These are phyloP conservation scores for Bipolaris zeicola DNA, from an alignment of 2,329 filamentous ascomycete genomes.

Conservation along the genomic window DNA sequence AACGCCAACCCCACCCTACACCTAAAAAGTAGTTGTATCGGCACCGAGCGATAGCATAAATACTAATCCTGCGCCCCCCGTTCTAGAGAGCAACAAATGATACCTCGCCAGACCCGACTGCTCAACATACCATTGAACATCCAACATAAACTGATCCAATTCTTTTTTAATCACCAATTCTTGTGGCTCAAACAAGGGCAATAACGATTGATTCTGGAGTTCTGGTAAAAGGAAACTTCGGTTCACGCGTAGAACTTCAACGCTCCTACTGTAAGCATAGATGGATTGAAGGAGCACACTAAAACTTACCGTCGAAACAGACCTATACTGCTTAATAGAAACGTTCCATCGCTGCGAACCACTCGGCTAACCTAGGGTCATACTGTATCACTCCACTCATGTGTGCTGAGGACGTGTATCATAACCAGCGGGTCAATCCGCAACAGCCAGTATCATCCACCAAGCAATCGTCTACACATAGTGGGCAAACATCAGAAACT, in stretches of 20 bases:
- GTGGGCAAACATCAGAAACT: conserved; percentile 24
- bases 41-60: conserved; percentile 28
- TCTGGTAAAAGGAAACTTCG: too few relatives aligned
- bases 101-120: background rate
- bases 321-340: background rate
- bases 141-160: background rate
- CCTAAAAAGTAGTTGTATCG: conserved; percentile 16
- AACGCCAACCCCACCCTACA: conserved; percentile 19
- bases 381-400: background rate
- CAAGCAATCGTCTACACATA: conserved; percentile 20
- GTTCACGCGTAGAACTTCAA: background rate
- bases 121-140: background rate
- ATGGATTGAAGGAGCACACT: background rate
- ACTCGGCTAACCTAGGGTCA: background rate
- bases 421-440: conserved; percentile 21
- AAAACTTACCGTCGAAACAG: too few relatives aligned
- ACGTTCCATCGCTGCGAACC: too few relatives aligned
- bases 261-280: background rate
- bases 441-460: conserved; percentile 25
- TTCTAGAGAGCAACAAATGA: background rate
- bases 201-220: background rate
- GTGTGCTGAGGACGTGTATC: conserved; percentile 26
- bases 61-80: conserved; percentile 16
- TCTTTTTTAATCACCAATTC: background rate
- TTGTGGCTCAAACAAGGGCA: background rate